A percentile compares a stretch with the other conserved stretches of the same genome.
phyloP scores from a whole-genome alignment of 768 basidiomycete genomes.

The Lactifluus piperatus region DNA sequence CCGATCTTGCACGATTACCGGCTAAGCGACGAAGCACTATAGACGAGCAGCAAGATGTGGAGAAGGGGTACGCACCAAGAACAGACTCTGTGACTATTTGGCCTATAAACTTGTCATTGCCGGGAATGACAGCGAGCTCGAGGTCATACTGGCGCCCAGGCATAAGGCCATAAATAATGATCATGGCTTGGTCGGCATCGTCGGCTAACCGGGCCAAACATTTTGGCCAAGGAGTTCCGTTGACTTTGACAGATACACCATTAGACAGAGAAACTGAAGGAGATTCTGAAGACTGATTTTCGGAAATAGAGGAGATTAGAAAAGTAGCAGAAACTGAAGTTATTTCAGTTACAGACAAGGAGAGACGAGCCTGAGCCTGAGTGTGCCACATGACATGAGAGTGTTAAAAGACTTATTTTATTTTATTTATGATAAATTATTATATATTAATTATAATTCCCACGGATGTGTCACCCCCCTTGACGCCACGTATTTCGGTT shows the following conservation, averaged over 20 bases:
- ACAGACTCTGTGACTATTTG: constrained; percentile 63
- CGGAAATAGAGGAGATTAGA: constrained; percentile 49
- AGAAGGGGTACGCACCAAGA: constrained; percentile 17
- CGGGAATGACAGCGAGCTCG: constrained; percentile 65
- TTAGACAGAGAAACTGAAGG: constrained; percentile 60
- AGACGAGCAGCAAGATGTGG: background rate
- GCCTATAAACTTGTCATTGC: constrained; percentile 45
- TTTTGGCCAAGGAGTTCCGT: constrained; percentile 68
- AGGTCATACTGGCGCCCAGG: constrained; percentile 89
- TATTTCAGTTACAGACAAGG: constrained; percentile 66
- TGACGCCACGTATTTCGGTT: constrained; percentile 2
- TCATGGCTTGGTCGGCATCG: constrained; percentile 76
- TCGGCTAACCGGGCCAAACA: constrained; percentile 77
- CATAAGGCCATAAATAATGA: constrained; percentile 83
- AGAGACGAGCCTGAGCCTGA: constrained; percentile 60
- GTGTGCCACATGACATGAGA: constrained; percentile 40
- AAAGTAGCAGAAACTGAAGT: constrained; percentile 83
- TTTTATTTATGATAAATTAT: too few species aligned
- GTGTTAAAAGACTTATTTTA: too few species aligned
- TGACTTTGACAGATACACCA: constrained; percentile 73
- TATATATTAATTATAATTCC: background rate
- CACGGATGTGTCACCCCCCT: background rate
- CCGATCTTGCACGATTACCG: background rate
- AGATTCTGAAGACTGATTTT: constrained; percentile 26
- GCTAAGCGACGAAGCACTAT: background rate